Conservation (phyloP, 2,329 filamentous ascomycete genomes). For the Aspergillus terreus region DNA sequence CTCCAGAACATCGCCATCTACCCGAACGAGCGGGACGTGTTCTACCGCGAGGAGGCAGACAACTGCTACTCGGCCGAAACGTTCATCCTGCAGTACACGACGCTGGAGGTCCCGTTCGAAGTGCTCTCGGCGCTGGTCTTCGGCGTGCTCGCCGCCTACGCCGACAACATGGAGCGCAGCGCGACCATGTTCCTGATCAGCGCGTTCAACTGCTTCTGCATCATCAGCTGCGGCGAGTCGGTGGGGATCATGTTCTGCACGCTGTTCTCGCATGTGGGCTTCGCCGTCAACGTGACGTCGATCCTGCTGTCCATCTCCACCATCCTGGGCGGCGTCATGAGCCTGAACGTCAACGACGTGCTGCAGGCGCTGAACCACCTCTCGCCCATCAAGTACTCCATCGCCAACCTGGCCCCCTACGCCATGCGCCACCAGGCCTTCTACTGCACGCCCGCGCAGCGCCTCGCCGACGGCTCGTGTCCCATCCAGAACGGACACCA, state of each 20-base stretch:
- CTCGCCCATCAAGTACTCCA: constrained; percentile 65
- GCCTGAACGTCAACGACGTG: constrained; percentile 63
- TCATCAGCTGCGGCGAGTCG: constrained; percentile 71
- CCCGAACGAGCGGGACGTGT: constrained; percentile 68
- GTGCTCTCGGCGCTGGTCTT: constrained; percentile 63
- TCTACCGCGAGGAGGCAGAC: constrained; percentile 73
- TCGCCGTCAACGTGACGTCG: constrained; percentile 69
- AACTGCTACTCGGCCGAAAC: constrained; percentile 67
- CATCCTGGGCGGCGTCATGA: constrained; percentile 68
- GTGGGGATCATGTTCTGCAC: constrained; percentile 79
- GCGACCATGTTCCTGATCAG: constrained; percentile 63
- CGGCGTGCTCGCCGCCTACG: constrained; percentile 60
- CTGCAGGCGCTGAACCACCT: constrained; percentile 69
- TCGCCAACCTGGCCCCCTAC: constrained; percentile 64
- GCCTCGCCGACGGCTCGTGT: constrained; percentile 58
- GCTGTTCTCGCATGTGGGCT: constrained; percentile 69
- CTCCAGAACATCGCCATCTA: constrained; percentile 75
- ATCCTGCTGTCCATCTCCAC: constrained; percentile 68
- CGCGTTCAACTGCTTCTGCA: constrained; percentile 66
- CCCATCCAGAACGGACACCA: constrained; percentile 64
- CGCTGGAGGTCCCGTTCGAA: constrained; percentile 70
- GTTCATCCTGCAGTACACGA: constrained; percentile 67
- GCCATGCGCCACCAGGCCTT: constrained; percentile 60
- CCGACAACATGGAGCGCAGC: constrained; percentile 62
- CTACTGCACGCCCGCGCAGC: constrained; percentile 60